Percentiles rank a stretch among this genome's conserved stretches.
Evolutionary conservation across 1,284 basidiomycete species (phyloP).

Genomic region (Rhodotorula sp.): DNA sequence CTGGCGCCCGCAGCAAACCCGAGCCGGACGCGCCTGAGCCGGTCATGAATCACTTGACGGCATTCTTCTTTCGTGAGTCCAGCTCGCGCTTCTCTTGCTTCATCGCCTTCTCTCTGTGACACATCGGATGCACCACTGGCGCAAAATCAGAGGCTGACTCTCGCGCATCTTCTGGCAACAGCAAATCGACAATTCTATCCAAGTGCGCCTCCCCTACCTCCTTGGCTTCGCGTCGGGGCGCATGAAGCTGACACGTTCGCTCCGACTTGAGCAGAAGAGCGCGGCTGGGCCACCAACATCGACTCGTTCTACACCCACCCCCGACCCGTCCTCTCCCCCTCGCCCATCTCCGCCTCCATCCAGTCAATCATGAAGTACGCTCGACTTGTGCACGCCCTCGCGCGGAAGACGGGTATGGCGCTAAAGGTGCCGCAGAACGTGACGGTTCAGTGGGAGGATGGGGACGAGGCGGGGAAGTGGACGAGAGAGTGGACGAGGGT

Average conservation of each 20-base stretch:
- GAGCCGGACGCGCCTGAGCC: not conserved
- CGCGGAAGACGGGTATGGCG: not conserved
- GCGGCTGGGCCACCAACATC: constrained; percentile 10
- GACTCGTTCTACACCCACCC: constrained; percentile 6
- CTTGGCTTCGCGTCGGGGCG: too few species aligned
- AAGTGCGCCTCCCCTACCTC: not conserved
- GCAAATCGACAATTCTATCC: constrained; percentile 18
- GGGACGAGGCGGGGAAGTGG: not conserved
- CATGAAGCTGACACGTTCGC: not conserved
- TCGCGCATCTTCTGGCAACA: not conserved
- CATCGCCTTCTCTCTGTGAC: not conserved
- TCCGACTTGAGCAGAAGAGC: not conserved
- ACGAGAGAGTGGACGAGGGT: constrained; percentile 1
- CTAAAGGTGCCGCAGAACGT: not conserved
- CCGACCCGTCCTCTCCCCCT: constrained; percentile 2
- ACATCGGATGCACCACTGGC: accelerated
- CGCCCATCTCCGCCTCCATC: not conserved
- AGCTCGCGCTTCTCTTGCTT: accelerated
- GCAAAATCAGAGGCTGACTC: not conserved
- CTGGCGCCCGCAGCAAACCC: not conserved
- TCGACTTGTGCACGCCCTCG: not conserved
- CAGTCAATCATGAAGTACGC: not conserved
- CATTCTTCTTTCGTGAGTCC: not conserved
- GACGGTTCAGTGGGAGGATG: not conserved
- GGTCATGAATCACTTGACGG: constrained; percentile 11